Conservation (phyloP, 2,329 filamentous ascomycete genomes). For the Trichoderma pleuroti region DNA sequence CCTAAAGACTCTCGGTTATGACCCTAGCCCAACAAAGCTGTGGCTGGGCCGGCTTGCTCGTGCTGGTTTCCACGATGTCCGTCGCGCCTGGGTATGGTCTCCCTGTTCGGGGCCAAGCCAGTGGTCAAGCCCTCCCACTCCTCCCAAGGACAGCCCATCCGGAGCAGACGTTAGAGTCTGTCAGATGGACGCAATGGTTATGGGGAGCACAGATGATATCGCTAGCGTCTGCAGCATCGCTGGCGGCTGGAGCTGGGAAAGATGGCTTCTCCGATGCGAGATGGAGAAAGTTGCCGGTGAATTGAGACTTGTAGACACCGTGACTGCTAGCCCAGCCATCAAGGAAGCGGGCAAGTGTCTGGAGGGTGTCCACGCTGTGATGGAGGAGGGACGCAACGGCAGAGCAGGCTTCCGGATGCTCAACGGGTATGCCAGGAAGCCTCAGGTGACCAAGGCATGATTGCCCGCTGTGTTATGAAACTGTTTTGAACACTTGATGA, state of each 20-base stretch:
- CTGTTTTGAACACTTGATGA: neutral
- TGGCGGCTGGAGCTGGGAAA: constrained; percentile 90
- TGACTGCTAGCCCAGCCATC: constrained; percentile 49
- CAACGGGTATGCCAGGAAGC: constrained; percentile 63
- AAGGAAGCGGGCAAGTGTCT: constrained; percentile 57
- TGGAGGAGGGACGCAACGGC: constrained; percentile 60
- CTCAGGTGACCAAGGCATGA: constrained; percentile 29
- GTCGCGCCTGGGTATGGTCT: constrained; percentile 87
- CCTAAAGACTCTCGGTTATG: constrained; percentile 85
- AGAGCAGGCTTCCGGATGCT: constrained; percentile 60
- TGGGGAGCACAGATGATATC: constrained; percentile 66
- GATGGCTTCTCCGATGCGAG: constrained; percentile 87
- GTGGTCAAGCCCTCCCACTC: constrained; percentile 30
- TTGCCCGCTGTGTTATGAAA: neutral
- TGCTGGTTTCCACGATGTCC: constrained; percentile 74
- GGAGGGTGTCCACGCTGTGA: constrained; percentile 56
- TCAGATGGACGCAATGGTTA: constrained; percentile 59
- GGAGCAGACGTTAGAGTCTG: constrained; percentile 43
- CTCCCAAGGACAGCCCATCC: constrained; percentile 36
- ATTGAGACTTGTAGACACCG: constrained; percentile 51
- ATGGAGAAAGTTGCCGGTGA: constrained; percentile 75
- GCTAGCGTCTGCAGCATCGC: constrained; percentile 77
- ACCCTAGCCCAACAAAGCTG: constrained; percentile 74
- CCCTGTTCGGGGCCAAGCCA: constrained; percentile 64
- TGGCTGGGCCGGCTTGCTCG: constrained; percentile 73